Percentiles rank a stretch among this genome's conserved stretches.
Evolutionary conservation across 2,329 filamentous ascomycete genomes (phyloP).

Genomic region (Seiridium unicorne): DNA sequence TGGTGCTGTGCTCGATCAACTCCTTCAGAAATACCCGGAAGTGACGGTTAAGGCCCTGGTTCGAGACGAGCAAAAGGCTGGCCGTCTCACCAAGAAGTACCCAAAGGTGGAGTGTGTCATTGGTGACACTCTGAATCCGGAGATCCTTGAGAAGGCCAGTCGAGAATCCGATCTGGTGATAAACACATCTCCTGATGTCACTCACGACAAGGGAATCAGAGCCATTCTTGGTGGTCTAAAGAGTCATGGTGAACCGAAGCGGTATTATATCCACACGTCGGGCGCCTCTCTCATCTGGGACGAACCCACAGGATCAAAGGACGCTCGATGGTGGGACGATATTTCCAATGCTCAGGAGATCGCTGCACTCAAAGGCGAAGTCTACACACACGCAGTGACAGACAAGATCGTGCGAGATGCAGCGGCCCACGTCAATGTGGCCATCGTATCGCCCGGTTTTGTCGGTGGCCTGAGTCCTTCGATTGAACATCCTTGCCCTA

Average conservation of each 20-base stretch:
- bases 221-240: conserved; percentile 11
- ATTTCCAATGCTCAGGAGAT: conserved; percentile 13
- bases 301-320: conserved; percentile 9
- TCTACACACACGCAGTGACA: conserved; percentile 16
- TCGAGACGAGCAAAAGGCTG: conserved; percentile 10
- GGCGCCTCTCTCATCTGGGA: conserved; percentile 17
- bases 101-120: conserved; percentile 11
- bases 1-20: conserved; percentile 15
- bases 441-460: conserved; percentile 16
- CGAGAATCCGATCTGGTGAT: conserved; percentile 16
- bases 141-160: conserved; percentile 9
- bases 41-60: conserved; percentile 12
- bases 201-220: conserved; percentile 12
- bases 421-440: conserved; percentile 13
- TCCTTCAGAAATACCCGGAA: conserved; percentile 10
- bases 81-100: conserved; percentile 12
- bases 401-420: conserved; percentile 14
- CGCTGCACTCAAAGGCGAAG: conserved; percentile 8
- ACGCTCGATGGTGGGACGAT: conserved; percentile 16
- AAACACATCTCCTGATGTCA: conserved; percentile 16
- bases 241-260: not conserved
- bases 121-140: conserved; percentile 7
- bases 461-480: conserved; percentile 17
- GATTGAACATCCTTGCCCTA: conserved; percentile 15
- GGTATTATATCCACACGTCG: conserved; percentile 17